Conservation (phyloP, 768 basidiomycete species). For the Epithele typhae region DNA sequence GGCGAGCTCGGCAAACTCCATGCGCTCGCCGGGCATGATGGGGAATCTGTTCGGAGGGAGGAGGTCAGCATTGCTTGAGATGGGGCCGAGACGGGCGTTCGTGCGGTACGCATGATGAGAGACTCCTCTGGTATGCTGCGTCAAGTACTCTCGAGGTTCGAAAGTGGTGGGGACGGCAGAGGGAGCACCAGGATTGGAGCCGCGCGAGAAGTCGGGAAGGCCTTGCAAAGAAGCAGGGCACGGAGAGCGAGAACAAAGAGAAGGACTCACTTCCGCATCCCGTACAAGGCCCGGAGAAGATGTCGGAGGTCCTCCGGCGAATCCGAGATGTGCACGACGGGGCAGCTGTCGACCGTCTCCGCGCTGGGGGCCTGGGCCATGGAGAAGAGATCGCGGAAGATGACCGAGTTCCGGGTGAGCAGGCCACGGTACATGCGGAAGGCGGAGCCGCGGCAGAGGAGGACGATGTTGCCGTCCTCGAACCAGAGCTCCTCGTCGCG, state of each 20-base stretch:
- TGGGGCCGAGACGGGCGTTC: too few relatives aligned
- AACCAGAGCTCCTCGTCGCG: constrained; percentile 19
- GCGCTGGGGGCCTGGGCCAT: constrained; percentile 14
- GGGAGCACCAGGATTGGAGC: not conserved
- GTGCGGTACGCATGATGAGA: too few relatives aligned
- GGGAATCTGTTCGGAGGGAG: constrained; percentile 1
- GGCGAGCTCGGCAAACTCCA: constrained; percentile 17
- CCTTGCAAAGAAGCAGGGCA: too few relatives aligned
- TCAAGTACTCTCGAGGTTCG: too few relatives aligned
- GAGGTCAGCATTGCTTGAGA: not conserved
- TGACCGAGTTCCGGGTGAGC: constrained; percentile 17
- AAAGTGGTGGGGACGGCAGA: too few relatives aligned
- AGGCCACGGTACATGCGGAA: constrained; percentile 20
- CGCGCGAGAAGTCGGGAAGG: too few relatives aligned
- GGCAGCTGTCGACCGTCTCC: constrained; percentile 16
- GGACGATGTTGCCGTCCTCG: constrained; percentile 21
- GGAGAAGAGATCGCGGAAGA: constrained; percentile 18
- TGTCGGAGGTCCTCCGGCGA: constrained; percentile 13
- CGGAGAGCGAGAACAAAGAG: too few relatives aligned
- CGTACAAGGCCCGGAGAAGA: constrained; percentile 9
- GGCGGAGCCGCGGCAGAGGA: constrained; percentile 7
- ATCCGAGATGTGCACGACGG: constrained; percentile 16
- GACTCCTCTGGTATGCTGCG: too few relatives aligned
- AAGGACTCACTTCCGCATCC: constrained; percentile 8
- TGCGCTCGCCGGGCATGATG: constrained; percentile 9